phyloP scores from a whole-genome alignment of 129 eudicot genomes.

The Centaurea solstitialis region DNA sequence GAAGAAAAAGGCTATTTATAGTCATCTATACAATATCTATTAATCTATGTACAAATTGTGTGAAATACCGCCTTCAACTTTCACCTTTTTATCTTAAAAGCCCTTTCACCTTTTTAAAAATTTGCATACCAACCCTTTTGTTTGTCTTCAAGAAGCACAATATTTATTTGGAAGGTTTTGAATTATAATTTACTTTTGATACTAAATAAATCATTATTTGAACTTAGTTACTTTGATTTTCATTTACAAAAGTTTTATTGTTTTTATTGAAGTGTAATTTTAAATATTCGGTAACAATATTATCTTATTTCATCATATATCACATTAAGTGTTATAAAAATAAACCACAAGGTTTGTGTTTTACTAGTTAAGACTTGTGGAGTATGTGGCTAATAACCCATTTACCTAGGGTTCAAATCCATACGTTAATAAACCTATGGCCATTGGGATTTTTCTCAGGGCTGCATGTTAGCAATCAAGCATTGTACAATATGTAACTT shows the following conservation, averaged over 20 bases:
- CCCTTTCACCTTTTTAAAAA: neutral
- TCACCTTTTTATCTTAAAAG: neutral
- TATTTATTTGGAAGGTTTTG: neutral
- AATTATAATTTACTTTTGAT: neutral
- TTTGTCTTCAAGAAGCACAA: neutral
- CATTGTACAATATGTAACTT: too few relatives aligned
- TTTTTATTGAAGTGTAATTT: neutral
- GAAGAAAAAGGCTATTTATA: conserved; percentile 14
- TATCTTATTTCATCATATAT: neutral
- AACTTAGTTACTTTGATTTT: neutral
- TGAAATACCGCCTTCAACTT: neutral
- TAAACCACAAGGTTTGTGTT: too few relatives aligned
- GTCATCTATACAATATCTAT: neutral
- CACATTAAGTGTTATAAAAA: too few relatives aligned
- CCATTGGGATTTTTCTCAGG: too few relatives aligned
- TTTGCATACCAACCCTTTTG: neutral
- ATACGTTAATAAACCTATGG: too few relatives aligned
- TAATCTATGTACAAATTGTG: neutral
- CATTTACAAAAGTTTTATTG: neutral
- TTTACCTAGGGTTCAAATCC: too few relatives aligned
- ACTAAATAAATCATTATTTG: neutral
- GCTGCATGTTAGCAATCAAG: too few relatives aligned
- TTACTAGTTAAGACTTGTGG: too few relatives aligned
- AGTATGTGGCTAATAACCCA: too few relatives aligned
- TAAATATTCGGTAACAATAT: neutral